phyloP scores from a whole-genome alignment of 805 yeast species.

The Naumovozyma castellii region DNA sequence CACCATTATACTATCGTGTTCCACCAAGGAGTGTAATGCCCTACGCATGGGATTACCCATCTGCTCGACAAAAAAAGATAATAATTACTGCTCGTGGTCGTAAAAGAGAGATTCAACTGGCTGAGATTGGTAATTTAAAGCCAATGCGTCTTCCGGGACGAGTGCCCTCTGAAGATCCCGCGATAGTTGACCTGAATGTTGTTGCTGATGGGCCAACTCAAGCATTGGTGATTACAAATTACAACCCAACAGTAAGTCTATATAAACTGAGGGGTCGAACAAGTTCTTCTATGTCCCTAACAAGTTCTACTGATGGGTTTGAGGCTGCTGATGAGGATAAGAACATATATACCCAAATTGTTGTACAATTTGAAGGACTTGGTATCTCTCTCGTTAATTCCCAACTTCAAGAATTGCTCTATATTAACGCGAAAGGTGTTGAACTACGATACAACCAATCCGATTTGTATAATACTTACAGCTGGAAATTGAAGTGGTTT shows the following conservation, averaged over 20 bases:
- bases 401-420: slow-evolving; percentile 66
- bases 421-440: slow-evolving; percentile 71
- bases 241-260: slow-evolving; percentile 67
- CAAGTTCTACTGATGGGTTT: slow-evolving; percentile 38
- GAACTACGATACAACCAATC: slow-evolving; percentile 77
- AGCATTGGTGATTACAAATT: slow-evolving; percentile 72
- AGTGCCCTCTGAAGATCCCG: slow-evolving; percentile 29
- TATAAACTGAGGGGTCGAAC: slow-evolving; percentile 41
- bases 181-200: slow-evolving; percentile 77
- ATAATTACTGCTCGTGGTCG: slow-evolving; percentile 61
- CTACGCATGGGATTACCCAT: slow-evolving; percentile 95
- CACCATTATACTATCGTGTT: slow-evolving; percentile 69
- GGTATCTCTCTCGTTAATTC: slow-evolving; percentile 79
- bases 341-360: slow-evolving; percentile 32
- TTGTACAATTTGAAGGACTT: slow-evolving; percentile 68
- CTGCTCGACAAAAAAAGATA: slow-evolving; percentile 75
- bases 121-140: slow-evolving; percentile 84
- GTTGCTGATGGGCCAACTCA: slow-evolving; percentile 95
- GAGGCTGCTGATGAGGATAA: slow-evolving; percentile 38
- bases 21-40: slow-evolving; percentile 95
- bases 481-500: slow-evolving; percentile 83
- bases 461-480: slow-evolving; percentile 69
- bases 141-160: slow-evolving; percentile 70
- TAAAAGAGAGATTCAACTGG: slow-evolving; percentile 72
- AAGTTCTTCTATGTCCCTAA: slow-evolving; percentile 28